Evolutionary conservation across 2,329 filamentous ascomycete genomes (phyloP), one percentile per base, ranked within the genome.

Genomic region (Paradendryphiella salina): DNA sequence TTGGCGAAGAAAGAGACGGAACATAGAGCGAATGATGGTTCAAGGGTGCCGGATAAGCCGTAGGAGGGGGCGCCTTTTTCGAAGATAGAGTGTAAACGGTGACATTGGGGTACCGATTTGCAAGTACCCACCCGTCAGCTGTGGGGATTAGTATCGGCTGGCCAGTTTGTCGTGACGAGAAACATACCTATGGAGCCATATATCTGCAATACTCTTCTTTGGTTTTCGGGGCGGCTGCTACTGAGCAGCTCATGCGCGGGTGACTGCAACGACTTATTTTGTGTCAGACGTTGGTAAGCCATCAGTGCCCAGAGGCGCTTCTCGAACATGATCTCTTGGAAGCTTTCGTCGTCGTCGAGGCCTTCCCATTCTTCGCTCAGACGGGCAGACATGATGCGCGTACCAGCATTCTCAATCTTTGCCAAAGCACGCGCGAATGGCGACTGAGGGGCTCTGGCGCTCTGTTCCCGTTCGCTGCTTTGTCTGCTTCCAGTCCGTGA

Each of bases 351-450:
- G 18, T 65, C 63, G 5, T 62, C 61, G 11, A 66, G 56, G 11
- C 60, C 61, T 29, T 65, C 63, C 64, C 64, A 66, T 34, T 66
- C 64, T 50, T 66, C 64, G 13, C 59, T 63, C 38, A 66, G 39
- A 1, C 64, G 56, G 17, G 62, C 50, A 13, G 61, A 59, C 40
- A 64, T 59, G 36, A 66, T 66, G 50, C 63, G 62, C 17, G 61
- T 43, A 29, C 64, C 57, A 10, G 63, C 64, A 37, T 49, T 57
- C 38, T 65, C 59, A 60, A 66, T 66, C 54, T 65, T 66, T 7
- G 57, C 55, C 32, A 66, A 33, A 3, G 61, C 61, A 15, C 64
- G 62, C 4, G 57, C 53, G 37, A 66, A 65, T 10, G 63, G 64
- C 3, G 52, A 52, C 38, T 57, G 56, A 14, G 54, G 43, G 13